Evolutionary conservation across 1,284 basidiomycete species (phyloP), one percentile per base, ranked within the genome.

Genomic region (Trametes polyzona): DNA sequence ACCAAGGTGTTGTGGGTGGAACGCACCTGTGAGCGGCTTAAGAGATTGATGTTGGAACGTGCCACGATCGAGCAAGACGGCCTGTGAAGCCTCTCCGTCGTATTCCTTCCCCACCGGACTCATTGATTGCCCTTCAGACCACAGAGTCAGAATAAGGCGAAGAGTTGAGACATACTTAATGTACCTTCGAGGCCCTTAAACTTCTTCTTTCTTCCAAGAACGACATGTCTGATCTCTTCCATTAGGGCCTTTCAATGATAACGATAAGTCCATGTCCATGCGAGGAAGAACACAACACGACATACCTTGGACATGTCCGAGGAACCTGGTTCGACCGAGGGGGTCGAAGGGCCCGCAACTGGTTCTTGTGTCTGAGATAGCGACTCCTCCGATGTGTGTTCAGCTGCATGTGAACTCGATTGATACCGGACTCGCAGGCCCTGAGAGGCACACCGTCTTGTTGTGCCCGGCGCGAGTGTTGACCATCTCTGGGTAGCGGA

Each of bases 21-120:
- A 48, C 42, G 14, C 14, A 62, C 63, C 62, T 37, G 64, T 11
- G 2, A 67, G 47, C 1, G 52, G 47, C 10, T 46, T 32, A 26
- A 62, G 57, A 10, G 7, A 16, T 0, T 17, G 23, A 30, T 54
- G 27, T 1, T 4, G n/a, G 5, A 52, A 37, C 2, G 23, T 12
- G 4, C 55, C 56, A 10, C 8, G 10, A n/a, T 32, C 14, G 1
- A 21, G 33, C 5, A 10, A 35, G 27, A 16, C 17, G 11, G 10
- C 39, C 12, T 6, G 14, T 5, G 11, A 33, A n/a, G n/a, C n/a
- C n/a, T n/a, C n/a, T n/a, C n/a, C 41, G 10, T 32, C 27, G 0
- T n/a, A 7, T 16, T 51, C 5, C 6, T 29, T 29, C 17, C 27
- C 12, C 3, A 42, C 37, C 11, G 55, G 48, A 17, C 40, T 36